Evolutionary conservation across 306 rosid genomes (phyloP), one percentile per base, ranked within the genome.

Genomic region (Corylus americana): DNA sequence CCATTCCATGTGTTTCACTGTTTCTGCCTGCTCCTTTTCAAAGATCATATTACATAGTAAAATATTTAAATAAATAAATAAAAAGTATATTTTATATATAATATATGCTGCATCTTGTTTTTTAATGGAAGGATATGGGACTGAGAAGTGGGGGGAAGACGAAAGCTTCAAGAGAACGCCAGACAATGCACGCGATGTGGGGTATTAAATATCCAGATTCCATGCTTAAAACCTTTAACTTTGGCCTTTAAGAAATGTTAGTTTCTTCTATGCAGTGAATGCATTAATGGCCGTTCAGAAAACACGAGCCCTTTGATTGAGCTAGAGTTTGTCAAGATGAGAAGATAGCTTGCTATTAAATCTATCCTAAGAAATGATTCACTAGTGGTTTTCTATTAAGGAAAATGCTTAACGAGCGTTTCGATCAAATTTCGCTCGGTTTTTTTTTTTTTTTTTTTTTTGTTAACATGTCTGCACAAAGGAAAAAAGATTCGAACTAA

Each of bases 21-120:
- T 31, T 44, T 16, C 39, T 62, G 81, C 57, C 48, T 72, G 77
- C 76, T 31, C 22, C 80, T 74, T 59, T 49, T 37, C 47, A 44
- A 62, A 42, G 45, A 42, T 42, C 45, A 6, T 6, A 42, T 5
- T 42, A 42, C 45, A 42, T 5, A 42, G 8, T 42, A 42, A 42
- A 42, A 42, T 42, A 42, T 42, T 12, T 62, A 9, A 31, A 31
- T 31, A 4, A 14, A 53, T 16, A 54, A 13, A 54, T 3, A 54
- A 54, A 11, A 54, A 13, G 8, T 2, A 22, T 58, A 10, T 22
- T 7, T 2, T 20, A 58, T 58, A 22, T 7, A 57, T 57, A 9
- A 10, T 25, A 27, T 61, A 3, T 11, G 25, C 11, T 12, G 17
- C 4, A 12, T 61, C 29, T 31, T 12, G 2, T 0, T 5, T 14